A percentile compares a stretch with the other conserved stretches of the same genome.
Evolutionary conservation across 2,329 filamentous ascomycete species (phyloP).

Genomic region (Trichophyton benhamiae): DNA sequence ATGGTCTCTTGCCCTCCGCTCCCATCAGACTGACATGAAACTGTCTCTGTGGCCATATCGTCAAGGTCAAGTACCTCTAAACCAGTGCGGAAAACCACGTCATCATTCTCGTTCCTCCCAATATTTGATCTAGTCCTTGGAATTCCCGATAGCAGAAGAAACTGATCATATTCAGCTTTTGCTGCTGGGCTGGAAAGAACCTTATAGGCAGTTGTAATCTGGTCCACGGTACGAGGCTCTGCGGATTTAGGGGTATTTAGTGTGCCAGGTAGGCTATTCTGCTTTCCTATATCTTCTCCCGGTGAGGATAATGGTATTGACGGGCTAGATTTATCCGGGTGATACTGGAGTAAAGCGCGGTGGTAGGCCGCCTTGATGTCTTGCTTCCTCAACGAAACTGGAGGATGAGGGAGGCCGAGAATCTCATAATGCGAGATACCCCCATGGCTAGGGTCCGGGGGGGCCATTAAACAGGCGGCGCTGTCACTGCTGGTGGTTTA

Average conservation of each 20-base stretch:
- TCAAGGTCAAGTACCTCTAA: constrained; percentile 48
- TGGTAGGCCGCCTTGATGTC: constrained; percentile 46
- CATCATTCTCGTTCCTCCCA: constrained; percentile 14
- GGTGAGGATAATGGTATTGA: constrained; percentile 1
- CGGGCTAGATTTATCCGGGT: constrained; percentile 38
- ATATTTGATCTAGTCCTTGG: constrained; percentile 17
- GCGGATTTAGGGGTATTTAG: not conserved
- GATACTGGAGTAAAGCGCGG: constrained; percentile 43
- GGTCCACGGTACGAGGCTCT: constrained; percentile 37
- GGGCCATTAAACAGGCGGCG: not conserved
- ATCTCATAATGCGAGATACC: constrained; percentile 29
- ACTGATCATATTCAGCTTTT: constrained; percentile 40
- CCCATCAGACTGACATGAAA: constrained; percentile 25
- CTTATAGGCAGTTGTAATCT: constrained; percentile 48
- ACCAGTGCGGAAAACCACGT: constrained; percentile 35
- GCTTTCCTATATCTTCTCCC: not conserved
- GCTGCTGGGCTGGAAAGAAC: constrained; percentile 36
- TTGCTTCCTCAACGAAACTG: constrained; percentile 23
- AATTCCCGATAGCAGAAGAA: constrained; percentile 22
- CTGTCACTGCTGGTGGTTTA: not conserved
- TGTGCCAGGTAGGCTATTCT: not conserved
- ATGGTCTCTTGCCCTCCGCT: constrained; percentile 34
- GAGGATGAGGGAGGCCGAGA: constrained; percentile 25
- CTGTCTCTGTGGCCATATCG: constrained; percentile 36
- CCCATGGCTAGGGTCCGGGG: not conserved